Percentiles rank a stretch among this genome's conserved stretches.
Conservation (phyloP, 768 basidiomycete species). For the Tylopilus balloui region DNA sequence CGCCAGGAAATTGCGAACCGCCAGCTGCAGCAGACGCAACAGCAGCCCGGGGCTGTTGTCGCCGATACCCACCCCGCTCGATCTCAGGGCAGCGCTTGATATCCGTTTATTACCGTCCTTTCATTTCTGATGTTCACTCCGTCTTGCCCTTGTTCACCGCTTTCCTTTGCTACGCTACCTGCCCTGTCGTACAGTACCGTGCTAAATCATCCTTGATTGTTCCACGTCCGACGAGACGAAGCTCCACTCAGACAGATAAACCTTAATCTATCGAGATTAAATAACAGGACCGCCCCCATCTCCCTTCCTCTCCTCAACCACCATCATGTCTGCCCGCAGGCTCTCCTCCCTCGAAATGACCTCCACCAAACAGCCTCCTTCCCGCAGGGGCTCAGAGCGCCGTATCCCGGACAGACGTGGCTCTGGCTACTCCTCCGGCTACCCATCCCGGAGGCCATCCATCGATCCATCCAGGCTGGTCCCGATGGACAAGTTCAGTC, state of each 20-base stretch:
- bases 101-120: conserved; percentile 25
- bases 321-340: conserved; percentile 24
- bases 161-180: conserved; percentile 10
- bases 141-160: conserved; percentile 10
- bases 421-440: conserved; percentile 42
- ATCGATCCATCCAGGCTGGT: conserved; percentile 75
- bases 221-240: conserved; percentile 4
- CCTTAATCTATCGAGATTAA: conserved; percentile 16
- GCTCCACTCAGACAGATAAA: conserved; percentile 3
- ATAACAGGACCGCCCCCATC: not conserved
- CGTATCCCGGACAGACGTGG: conserved; percentile 43
- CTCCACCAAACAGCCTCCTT: conserved; percentile 27
- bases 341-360: conserved; percentile 32
- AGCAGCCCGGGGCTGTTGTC: conserved; percentile 5
- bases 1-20: conserved; percentile 43
- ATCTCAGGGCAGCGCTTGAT: conserved; percentile 24
- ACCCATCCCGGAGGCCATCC: conserved; percentile 59
- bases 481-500: conserved; percentile 71
- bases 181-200: conserved; percentile 3
- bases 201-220: conserved; percentile 1
- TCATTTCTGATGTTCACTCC: conserved; percentile 23
- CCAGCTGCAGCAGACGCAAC: conserved; percentile 25
- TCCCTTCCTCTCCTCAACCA: conserved; percentile 6
- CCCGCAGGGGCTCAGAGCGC: conserved; percentile 45
- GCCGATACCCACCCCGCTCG: conserved; percentile 13